phyloP scores from a whole-genome alignment of 1,284 basidiomycete genomes.

The Abortiporus biennis region DNA sequence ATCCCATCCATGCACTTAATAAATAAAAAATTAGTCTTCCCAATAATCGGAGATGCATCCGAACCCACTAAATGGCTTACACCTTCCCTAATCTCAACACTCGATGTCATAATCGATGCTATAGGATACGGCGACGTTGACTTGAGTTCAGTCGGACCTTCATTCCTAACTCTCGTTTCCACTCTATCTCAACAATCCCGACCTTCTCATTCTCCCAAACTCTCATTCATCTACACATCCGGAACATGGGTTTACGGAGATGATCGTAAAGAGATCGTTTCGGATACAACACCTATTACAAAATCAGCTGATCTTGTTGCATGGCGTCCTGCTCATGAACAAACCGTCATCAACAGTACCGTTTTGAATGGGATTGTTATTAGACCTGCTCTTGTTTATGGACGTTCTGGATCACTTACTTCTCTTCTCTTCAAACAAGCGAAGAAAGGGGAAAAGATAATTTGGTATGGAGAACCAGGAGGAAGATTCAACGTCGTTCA shows the following conservation, averaged over 20 bases:
- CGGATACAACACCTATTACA: constrained; percentile 30
- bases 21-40: constrained; percentile 32
- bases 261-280: constrained; percentile 26
- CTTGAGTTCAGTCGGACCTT: constrained; percentile 14
- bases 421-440: constrained; percentile 32
- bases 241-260: constrained; percentile 44
- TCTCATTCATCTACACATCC: constrained; percentile 45
- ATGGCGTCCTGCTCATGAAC: constrained; percentile 34
- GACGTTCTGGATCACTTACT: constrained; percentile 34
- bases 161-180: constrained; percentile 30
- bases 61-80: constrained; percentile 32
- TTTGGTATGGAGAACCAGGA: constrained; percentile 34
- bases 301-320: constrained; percentile 24
- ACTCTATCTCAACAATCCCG: constrained; percentile 22
- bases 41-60: constrained; percentile 35
- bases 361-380: constrained; percentile 43
- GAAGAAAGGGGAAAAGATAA: constrained; percentile 27
- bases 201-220: constrained; percentile 29
- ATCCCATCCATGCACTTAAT: background rate
- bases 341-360: constrained; percentile 23
- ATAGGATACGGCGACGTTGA: constrained; percentile 19
- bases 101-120: constrained; percentile 41
- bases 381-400: constrained; percentile 41
- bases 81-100: constrained; percentile 27
- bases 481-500: constrained; percentile 38